Evolutionary conservation across 495 filamentous ascomycete genomes (phyloP).

Genomic region (Lepraria neglecta): DNA sequence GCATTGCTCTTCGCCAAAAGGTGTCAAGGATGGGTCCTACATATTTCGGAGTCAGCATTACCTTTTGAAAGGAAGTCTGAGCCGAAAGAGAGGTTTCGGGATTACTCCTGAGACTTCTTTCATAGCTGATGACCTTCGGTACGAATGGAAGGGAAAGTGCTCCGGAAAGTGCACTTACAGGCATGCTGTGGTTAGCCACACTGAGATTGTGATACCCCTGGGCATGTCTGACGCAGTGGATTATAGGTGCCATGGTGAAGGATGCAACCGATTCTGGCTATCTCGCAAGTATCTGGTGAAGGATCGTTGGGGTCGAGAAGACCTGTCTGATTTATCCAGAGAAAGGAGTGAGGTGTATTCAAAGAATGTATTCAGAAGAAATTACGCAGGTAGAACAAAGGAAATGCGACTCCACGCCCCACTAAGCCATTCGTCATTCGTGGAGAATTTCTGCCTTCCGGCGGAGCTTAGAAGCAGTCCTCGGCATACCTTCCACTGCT

Average conservation of each 20-base stretch:
- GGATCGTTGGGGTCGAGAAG: neutral
- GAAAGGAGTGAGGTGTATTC: neutral
- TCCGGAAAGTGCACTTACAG: neutral
- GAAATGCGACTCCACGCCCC: neutral
- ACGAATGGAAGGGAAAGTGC: no score
- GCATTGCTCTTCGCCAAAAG: conserved; percentile 73
- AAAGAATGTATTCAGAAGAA: neutral
- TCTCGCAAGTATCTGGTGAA: neutral
- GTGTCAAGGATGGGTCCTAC: conserved; percentile 68
- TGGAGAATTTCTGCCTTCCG: neutral
- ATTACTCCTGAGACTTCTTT: no score
- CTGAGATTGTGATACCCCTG: conserved; percentile 74
- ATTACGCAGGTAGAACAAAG: neutral
- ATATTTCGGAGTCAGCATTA: no score
- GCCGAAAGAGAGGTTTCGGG: no score
- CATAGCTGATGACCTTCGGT: no score
- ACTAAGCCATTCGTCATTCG: neutral
- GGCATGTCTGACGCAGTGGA: conserved; percentile 50
- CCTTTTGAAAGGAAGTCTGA: no score
- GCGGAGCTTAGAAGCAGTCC: neutral
- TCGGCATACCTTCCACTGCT: conserved; percentile 7
- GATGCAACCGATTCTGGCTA: neutral
- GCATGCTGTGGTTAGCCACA: conserved; percentile 62
- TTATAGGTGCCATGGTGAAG: conserved; percentile 34
- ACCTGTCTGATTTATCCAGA: neutral